These are phyloP conservation scores for Erythrobasidium hasegawianum DNA, from an alignment of 1,284 basidiomycete genomes.

Conservation along the genomic window DNA sequence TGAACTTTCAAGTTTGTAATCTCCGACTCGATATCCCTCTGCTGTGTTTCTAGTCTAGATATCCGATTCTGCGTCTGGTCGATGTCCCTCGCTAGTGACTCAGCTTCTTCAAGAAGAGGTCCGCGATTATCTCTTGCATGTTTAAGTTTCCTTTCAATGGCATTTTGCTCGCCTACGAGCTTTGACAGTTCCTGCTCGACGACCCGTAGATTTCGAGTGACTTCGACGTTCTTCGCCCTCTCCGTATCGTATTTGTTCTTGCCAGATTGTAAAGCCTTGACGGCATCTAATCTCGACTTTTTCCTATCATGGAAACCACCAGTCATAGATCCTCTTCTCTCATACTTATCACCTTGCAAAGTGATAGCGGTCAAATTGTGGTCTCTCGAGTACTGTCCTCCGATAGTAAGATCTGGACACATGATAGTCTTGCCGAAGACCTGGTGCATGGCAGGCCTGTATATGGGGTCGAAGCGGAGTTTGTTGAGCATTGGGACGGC, in stretches of 20 bases:
- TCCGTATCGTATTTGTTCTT: slow-evolving; percentile 66
- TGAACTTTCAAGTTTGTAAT: slow-evolving; percentile 58
- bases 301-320: slow-evolving; percentile 94
- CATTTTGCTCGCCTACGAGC: slow-evolving; percentile 68
- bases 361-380: slow-evolving; percentile 96
- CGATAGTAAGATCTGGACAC: slow-evolving; percentile 84
- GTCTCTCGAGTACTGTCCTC: slow-evolving; percentile 88
- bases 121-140: slow-evolving; percentile 68
- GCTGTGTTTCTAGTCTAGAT: slow-evolving; percentile 62
- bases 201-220: slow-evolving; percentile 63
- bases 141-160: slow-evolving; percentile 64
- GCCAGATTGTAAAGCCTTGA: slow-evolving; percentile 75
- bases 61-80: slow-evolving; percentile 65
- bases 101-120: slow-evolving; percentile 63
- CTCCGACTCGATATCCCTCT: slow-evolving; percentile 70
- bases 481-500: slow-evolving; percentile 63
- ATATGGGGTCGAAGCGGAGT: slow-evolving; percentile 61
- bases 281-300: slow-evolving; percentile 81
- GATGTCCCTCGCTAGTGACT: slow-evolving; percentile 63
- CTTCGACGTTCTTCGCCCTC: slow-evolving; percentile 63
- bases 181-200: slow-evolving; percentile 86
- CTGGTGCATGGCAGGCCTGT: slow-evolving; percentile 85
- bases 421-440: slow-evolving; percentile 97
- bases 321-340: slow-evolving; percentile 89
- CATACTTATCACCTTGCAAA: slow-evolving; percentile 94